Evolutionary conservation across 2,329 filamentous ascomycete genomes (phyloP).

Genomic region (Colletotrichum paranaense): DNA sequence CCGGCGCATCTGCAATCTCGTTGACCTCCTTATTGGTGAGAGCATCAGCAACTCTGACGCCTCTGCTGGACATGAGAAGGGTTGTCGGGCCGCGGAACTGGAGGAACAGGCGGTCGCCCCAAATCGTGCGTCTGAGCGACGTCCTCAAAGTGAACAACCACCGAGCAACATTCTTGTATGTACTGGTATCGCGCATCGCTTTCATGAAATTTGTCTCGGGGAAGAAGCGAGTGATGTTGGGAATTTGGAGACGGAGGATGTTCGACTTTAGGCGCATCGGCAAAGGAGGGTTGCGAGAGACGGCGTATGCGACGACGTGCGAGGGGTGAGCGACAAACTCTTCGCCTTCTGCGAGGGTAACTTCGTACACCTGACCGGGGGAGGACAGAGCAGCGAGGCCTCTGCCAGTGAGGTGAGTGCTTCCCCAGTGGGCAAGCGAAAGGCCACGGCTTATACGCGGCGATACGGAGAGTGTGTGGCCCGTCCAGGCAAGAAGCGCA

Average conservation of each 20-base stretch:
- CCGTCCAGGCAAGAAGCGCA: slow-evolving; percentile 95
- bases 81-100: slow-evolving; percentile 90
- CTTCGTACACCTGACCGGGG: slow-evolving; percentile 88
- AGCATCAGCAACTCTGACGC: slow-evolving; percentile 80
- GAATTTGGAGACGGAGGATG: slow-evolving; percentile 80
- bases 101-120: slow-evolving; percentile 93
- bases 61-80: slow-evolving; percentile 89
- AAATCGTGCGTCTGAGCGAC: slow-evolving; percentile 83
- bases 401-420: slow-evolving; percentile 86
- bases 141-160: slow-evolving; percentile 78
- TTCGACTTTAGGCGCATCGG: slow-evolving; percentile 90
- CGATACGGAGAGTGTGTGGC: slow-evolving; percentile 81
- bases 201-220: slow-evolving; percentile 79
- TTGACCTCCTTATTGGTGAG: slow-evolving; percentile 84
- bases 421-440: slow-evolving; percentile 90
- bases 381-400: slow-evolving; percentile 88
- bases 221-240: slow-evolving; percentile 73
- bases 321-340: slow-evolving; percentile 92
- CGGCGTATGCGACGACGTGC: slow-evolving; percentile 90
- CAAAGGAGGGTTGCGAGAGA: slow-evolving; percentile 77
- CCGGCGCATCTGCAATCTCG: slow-evolving; percentile 86
- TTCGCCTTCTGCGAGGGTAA: slow-evolving; percentile 84
- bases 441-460: slow-evolving; percentile 81
- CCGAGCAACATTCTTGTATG: slow-evolving; percentile 78
- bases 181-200: slow-evolving; percentile 75